Evolutionary conservation across 371 early-diverging fungal genomes (phyloP).

Genomic region (Coemansia sp.): DNA sequence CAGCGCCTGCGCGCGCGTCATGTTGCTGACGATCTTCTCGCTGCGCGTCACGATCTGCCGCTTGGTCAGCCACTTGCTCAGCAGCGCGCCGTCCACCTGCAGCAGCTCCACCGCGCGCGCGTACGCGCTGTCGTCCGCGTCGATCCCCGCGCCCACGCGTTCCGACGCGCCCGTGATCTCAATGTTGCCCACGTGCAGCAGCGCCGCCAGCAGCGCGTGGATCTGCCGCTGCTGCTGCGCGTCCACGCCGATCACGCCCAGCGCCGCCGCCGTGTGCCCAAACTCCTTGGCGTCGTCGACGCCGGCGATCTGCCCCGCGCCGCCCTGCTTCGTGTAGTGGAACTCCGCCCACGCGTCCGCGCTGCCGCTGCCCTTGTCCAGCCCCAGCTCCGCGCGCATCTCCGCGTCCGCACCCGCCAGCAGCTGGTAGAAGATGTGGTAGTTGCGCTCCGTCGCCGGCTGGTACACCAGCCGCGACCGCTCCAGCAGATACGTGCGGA

Average conservation of each 20-base stretch:
- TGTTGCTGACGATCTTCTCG: slow-evolving; percentile 79
- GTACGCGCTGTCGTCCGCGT: slow-evolving; percentile 67
- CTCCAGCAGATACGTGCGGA: slow-evolving; percentile 98
- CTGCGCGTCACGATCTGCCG: slow-evolving; percentile 86
- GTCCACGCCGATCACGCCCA: slow-evolving; percentile 84
- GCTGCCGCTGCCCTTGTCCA: slow-evolving; percentile 53
- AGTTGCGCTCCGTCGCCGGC: slow-evolving; percentile 92
- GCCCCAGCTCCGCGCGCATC: slow-evolving; percentile 73
- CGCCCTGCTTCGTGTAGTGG: slow-evolving; percentile 63
- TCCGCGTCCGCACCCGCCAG: slow-evolving; percentile 83
- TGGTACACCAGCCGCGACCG: slow-evolving; percentile 95
- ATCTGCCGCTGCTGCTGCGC: slow-evolving; percentile 87
- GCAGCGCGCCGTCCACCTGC: slow-evolving; percentile 60
- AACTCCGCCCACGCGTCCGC: slow-evolving; percentile 69
- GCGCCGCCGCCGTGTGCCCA: slow-evolving; percentile 77
- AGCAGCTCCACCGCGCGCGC: slow-evolving; percentile 69
- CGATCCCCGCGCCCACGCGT: slow-evolving; percentile 34
- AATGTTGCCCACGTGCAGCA: slow-evolving; percentile 93
- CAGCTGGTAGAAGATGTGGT: slow-evolving; percentile 99
- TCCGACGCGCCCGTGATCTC: slow-evolving; percentile 69
- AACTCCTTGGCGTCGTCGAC: slow-evolving; percentile 95
- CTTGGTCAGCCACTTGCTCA: slow-evolving; percentile 77
- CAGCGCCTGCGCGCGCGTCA: slow-evolving; percentile 73
- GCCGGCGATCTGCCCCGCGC: slow-evolving; percentile 67
- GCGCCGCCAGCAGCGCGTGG: slow-evolving; percentile 83